These are phyloP conservation scores for Epichloe festucae DNA, from an alignment of 2,329 filamentous ascomycete species.

Conservation along the genomic window DNA sequence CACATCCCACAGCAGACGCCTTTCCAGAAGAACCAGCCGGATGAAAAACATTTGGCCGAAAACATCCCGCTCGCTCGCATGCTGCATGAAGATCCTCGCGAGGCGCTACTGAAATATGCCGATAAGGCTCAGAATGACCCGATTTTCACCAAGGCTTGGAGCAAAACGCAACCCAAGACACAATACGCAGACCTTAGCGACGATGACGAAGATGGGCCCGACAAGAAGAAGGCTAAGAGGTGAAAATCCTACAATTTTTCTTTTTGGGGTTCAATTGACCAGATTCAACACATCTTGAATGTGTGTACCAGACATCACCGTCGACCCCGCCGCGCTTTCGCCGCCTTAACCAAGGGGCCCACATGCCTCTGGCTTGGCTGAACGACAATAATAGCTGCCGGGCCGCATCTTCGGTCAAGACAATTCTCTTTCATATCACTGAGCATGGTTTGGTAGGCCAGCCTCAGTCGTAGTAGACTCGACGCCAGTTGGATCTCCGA, in stretches of 20 bases:
- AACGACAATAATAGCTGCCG: not conserved
- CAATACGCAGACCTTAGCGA: constrained; percentile 86
- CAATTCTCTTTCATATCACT: not conserved
- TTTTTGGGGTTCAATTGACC: not conserved
- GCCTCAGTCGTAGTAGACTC: not conserved
- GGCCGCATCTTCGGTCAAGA: not conserved
- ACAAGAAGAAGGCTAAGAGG: constrained; percentile 49
- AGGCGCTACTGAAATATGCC: constrained; percentile 88
- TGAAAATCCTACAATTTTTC: constrained; percentile 17
- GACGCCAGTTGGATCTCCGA: not conserved
- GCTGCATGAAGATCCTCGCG: constrained; percentile 90
- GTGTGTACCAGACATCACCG: not conserved
- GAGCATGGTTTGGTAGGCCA: not conserved
- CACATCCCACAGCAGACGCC: constrained; percentile 75
- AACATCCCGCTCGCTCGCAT: constrained; percentile 84
- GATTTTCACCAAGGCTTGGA: constrained; percentile 89
- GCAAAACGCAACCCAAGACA: constrained; percentile 78
- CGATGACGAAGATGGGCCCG: constrained; percentile 60
- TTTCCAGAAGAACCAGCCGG: constrained; percentile 80
- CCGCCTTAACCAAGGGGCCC: not conserved
- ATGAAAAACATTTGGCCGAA: constrained; percentile 77
- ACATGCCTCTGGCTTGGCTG: not conserved
- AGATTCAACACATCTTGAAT: not conserved
- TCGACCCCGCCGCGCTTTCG: not conserved
- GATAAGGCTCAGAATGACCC: constrained; percentile 87